Evolutionary conservation across 495 filamentous ascomycete genomes (phyloP).

Genomic region (Oleoguttula mirabilis): DNA sequence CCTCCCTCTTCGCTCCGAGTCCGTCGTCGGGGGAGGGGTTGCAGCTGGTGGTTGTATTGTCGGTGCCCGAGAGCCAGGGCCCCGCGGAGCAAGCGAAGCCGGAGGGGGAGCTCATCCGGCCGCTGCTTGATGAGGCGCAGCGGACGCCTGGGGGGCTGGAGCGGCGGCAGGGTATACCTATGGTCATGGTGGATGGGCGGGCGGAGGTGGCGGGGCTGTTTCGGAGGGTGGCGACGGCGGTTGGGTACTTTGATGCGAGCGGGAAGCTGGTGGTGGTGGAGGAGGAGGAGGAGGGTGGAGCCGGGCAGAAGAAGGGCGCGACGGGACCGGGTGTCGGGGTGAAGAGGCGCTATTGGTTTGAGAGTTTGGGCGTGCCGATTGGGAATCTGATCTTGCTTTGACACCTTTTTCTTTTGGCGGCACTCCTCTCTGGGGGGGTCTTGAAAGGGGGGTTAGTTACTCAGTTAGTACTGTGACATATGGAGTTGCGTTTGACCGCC

Average conservation of each 20-base stretch:
- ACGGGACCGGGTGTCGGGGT: constrained; percentile 44
- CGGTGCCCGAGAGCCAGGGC: constrained; percentile 42
- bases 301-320: background rate
- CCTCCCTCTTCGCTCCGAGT: constrained; percentile 53
- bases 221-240: constrained; percentile 59
- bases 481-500: too few species aligned
- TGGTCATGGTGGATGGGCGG: constrained; percentile 75
- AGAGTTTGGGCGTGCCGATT: constrained; percentile 68
- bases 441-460: too few species aligned
- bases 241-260: constrained; percentile 53
- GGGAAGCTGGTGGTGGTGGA: constrained; percentile 8
- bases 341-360: constrained; percentile 64
- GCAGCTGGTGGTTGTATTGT: constrained; percentile 75
- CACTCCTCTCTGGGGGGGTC: too few species aligned
- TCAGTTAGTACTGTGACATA: too few species aligned
- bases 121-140: constrained; percentile 67
- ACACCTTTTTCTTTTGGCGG: too few species aligned
- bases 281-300: background rate
- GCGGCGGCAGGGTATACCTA: constrained; percentile 59
- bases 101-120: constrained; percentile 43
- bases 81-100: constrained; percentile 27
- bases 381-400: constrained; percentile 66
- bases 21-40: constrained; percentile 37
- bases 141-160: constrained; percentile 56
- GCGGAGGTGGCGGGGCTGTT: constrained; percentile 44